Base-by-base conservation (phyloP, 2,329 filamentous ascomycete species). In the Meredithiella fracta region DNA sequence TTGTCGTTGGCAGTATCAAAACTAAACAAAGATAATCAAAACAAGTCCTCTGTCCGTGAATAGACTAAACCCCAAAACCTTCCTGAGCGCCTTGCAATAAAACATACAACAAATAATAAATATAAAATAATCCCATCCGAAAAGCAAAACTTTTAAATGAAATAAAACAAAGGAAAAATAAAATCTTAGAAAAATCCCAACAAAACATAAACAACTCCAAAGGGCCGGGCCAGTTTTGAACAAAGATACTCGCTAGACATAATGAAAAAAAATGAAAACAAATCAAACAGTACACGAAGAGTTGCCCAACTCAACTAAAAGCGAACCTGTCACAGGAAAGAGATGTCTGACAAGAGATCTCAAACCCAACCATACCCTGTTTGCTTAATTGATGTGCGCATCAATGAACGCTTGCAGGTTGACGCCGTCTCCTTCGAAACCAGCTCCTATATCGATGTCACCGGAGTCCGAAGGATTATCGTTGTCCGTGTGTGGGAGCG, bases 401-500 rank as follows among this genome's bases (percentile, higher is more conserved):
- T 58, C 57, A 51, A 58, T 58, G 23, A 56, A 58, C n/a, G 57
- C 57, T 17, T 58, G 57, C 14, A 58, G 53, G n/a, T 53, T 50
- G 2, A 26, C 37, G 11, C 53, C 52, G 25, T 58, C 56, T 9
- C 23, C 37, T 25, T 44, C 54, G 25, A 52, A 22, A n/a, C 29
- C 25, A 2, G 50, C n/a, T 6, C 29, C 50, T 17, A 38, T 17
- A 23, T 22, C 29, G 22, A 38, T 17, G 15, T 29, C 50, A 51
- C 29, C n/a, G 17, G 26, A 9, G 15, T 15, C 20, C 29, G 42
- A 11, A 34, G 53, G 2, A 26, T 37, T 25, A 4, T 20, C 17
- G 22, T 15, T 52, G 9, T 26, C 50, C 3, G 15, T 9, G 22
- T 49, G 17, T 8, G 44, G 25, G 3, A 23, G 25, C 11, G 44